Evolutionary conservation across 352 stramenopile species (phyloP).

Genomic region (Pythium folliculosum): DNA sequence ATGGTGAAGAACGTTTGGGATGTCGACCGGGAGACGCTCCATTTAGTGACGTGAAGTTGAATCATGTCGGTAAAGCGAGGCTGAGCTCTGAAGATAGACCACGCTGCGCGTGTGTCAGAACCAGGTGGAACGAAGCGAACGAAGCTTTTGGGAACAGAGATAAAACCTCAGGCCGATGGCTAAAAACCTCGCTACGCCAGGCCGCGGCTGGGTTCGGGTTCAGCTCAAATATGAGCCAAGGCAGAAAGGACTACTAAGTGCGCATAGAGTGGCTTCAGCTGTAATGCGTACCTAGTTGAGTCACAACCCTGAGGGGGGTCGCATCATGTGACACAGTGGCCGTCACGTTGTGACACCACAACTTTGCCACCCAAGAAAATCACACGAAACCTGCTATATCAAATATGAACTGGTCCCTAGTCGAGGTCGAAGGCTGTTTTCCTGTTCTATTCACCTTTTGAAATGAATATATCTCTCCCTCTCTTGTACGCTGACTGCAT

Average conservation of each 20-base stretch:
- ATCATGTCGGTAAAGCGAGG: slow-evolving; percentile 16
- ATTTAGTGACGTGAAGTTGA: slow-evolving; percentile 11
- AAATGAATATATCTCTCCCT: not conserved
- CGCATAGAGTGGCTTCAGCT: not conserved
- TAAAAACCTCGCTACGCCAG: slow-evolving; percentile 8
- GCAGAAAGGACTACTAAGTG: slow-evolving; percentile 16
- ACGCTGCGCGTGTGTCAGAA: slow-evolving; percentile 9
- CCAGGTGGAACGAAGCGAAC: not conserved
- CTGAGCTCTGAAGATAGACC: slow-evolving; percentile 11
- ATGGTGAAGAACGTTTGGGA: not conserved
- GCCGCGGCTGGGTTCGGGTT: slow-evolving; percentile 14
- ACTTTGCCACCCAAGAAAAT: not conserved
- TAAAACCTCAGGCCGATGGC: not conserved
- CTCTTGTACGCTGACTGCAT: not conserved
- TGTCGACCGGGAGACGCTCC: not conserved
- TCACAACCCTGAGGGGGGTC: too few relatives aligned
- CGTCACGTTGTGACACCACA: slow-evolving; percentile 3
- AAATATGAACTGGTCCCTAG: not conserved
- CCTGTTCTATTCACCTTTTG: not conserved
- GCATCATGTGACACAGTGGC: slow-evolving; percentile 3
- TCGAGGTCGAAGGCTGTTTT: not conserved
- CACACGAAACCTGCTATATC: not conserved
- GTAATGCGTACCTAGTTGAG: not conserved
- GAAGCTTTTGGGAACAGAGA: not conserved
- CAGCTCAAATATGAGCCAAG: slow-evolving; percentile 22